Conservation (phyloP, 129 eudicot genomes). For the Smallanthus sonchifolius region DNA sequence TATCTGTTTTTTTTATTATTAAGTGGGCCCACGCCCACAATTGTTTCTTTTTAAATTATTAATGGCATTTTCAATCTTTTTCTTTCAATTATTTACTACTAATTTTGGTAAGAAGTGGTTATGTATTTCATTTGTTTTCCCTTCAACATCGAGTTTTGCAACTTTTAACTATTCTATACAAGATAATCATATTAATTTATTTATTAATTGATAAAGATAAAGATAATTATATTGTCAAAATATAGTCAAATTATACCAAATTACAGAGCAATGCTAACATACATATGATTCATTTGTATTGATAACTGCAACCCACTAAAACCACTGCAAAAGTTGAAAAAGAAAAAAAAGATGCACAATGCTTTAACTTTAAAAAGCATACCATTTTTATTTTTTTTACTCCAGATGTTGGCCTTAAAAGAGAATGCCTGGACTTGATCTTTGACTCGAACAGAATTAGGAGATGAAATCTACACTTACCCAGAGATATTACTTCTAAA, state of each 20-base stretch:
- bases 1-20: not conserved
- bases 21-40: conserved; percentile 13
- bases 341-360: too few species aligned
- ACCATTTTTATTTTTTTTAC: too few species aligned
- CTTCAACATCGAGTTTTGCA: too few species aligned
- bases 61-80: not conserved
- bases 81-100: conserved; percentile 13
- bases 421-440: not conserved
- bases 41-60: not conserved
- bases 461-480: too few species aligned
- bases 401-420: not conserved
- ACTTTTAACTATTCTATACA: not conserved
- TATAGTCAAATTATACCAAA: not conserved
- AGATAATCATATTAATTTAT: not conserved
- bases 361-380: not conserved
- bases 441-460: not conserved
- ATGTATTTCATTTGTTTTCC: not conserved
- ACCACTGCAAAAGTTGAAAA: too few species aligned
- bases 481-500: too few species aligned
- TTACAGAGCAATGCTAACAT: too few species aligned
- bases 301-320: not conserved
- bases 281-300: not conserved
- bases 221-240: not conserved
- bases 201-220: too few species aligned
- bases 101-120: conserved; percentile 17